Percentiles rank a stretch among this genome's conserved stretches.
Conservation (phyloP, 2,329 filamentous ascomycete species). For the Xylogone sp. region DNA sequence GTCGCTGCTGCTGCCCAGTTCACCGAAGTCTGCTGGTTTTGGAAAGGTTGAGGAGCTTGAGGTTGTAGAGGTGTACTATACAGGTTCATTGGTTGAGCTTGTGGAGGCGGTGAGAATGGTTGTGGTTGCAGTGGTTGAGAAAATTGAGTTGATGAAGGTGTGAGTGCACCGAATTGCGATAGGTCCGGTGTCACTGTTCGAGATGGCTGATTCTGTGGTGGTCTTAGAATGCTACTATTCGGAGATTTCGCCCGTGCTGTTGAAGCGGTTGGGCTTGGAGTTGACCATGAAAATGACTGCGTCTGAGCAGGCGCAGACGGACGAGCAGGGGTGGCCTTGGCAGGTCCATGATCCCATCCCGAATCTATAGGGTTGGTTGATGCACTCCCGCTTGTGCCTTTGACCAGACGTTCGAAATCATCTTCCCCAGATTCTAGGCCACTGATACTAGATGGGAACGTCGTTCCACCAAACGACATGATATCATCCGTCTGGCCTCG, state of each 20-base stretch:
- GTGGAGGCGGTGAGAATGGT: slow-evolving; percentile 26
- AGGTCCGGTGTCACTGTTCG: slow-evolving; percentile 59
- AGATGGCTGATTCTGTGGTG: slow-evolving; percentile 32
- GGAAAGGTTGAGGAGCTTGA: slow-evolving; percentile 12
- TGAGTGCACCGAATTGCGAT: slow-evolving; percentile 49
- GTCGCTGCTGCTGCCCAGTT: slow-evolving; percentile 45
- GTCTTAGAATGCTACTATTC: slow-evolving; percentile 31
- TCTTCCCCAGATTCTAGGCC: slow-evolving; percentile 60
- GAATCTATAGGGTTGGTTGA: slow-evolving; percentile 39
- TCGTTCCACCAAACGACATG: slow-evolving; percentile 66
- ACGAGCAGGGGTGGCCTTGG: slow-evolving; percentile 31
- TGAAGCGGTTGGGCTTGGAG: slow-evolving; percentile 42
- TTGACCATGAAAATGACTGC: slow-evolving; percentile 62
- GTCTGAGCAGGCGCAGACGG: slow-evolving; percentile 35
- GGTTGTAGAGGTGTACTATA: slow-evolving; percentile 14
- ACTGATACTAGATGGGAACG: slow-evolving; percentile 47
- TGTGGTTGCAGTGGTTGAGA: slow-evolving; percentile 50
- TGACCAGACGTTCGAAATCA: slow-evolving; percentile 87
- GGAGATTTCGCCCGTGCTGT: slow-evolving; percentile 16
- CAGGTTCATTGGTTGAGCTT: slow-evolving; percentile 12
- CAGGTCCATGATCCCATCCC: slow-evolving; percentile 46
- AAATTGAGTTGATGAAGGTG: slow-evolving; percentile 58
- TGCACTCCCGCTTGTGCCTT: slow-evolving; percentile 53
- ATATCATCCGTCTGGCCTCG: slow-evolving; percentile 58
- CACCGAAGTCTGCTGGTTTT: slow-evolving; percentile 28